phyloP scores from a whole-genome alignment of 2,329 filamentous ascomycete genomes.

The Lecanoromycetidae sp. region DNA sequence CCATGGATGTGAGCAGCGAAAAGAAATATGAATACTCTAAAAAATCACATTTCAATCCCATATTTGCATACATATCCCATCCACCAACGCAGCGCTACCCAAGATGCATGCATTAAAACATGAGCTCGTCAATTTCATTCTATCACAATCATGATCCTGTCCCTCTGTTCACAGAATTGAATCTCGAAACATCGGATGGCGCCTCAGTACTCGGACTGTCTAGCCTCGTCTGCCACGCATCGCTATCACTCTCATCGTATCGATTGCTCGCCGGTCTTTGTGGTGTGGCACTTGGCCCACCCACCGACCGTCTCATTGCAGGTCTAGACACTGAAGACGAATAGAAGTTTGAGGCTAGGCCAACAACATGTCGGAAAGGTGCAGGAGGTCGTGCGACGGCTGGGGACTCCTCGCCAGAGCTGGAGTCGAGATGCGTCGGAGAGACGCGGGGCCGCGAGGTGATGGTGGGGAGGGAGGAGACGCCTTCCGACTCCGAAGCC shows the following conservation, averaged over 20 bases:
- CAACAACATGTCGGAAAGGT: neutral
- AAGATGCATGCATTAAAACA: no score
- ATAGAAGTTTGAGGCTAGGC: neutral
- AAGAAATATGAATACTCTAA: no score
- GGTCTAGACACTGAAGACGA: neutral
- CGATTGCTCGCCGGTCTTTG: neutral
- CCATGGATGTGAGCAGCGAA: no score
- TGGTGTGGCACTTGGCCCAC: neutral
- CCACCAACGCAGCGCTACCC: no score
- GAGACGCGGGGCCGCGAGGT: neutral
- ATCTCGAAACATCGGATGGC: neutral
- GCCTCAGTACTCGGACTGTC: constrained; percentile 1
- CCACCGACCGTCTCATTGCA: neutral
- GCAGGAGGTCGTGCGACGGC: neutral
- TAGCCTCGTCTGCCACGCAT: constrained; percentile 8
- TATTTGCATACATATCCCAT: no score
- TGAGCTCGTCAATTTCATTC: neutral
- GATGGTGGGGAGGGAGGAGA: neutral
- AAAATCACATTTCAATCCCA: no score
- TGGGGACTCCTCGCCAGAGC: constrained; percentile 1
- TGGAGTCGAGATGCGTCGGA: neutral
- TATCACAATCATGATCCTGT: neutral
- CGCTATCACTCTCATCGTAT: neutral
- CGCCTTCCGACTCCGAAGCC: neutral
- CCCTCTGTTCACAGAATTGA: neutral